Conservation (phyloP, 768 basidiomycete species). For the Agaricus subrufescens region DNA sequence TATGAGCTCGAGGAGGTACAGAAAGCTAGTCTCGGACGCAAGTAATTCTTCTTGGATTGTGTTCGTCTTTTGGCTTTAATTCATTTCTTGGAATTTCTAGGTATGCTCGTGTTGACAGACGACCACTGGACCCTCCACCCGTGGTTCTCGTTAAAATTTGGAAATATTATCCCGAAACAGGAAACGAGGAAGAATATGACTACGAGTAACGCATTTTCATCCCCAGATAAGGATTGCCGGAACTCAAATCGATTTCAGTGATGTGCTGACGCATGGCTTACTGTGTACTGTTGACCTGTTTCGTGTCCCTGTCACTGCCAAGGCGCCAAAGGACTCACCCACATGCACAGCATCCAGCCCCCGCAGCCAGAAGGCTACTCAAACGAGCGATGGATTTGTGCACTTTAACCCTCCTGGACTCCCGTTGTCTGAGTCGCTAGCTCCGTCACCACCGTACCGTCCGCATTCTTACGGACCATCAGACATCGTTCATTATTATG, state of each 20-base stretch:
- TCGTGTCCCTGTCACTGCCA: slow-evolving; percentile 52
- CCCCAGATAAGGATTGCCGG: slow-evolving; percentile 3
- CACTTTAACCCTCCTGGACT: slow-evolving; percentile 11
- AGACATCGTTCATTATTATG: slow-evolving; percentile 40
- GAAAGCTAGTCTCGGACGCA: slow-evolving; percentile 64
- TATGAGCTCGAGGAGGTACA: slow-evolving; percentile 56
- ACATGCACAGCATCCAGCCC: slow-evolving; percentile 6
- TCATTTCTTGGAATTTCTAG: slow-evolving; percentile 22
- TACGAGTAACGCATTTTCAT: slow-evolving; percentile 40
- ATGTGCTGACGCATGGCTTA: slow-evolving; percentile 59
- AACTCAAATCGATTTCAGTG: slow-evolving; percentile 32
- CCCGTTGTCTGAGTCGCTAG: slow-evolving; percentile 3
- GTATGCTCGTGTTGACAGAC: slow-evolving; percentile 56
- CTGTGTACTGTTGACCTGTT: slow-evolving; percentile 78
- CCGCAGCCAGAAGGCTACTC: not conserved
- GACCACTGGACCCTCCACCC: slow-evolving; percentile 65
- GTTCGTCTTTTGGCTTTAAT: slow-evolving; percentile 11
- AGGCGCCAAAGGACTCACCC: slow-evolving; percentile 7
- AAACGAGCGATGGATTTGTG: slow-evolving; percentile 6
- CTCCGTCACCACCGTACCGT: slow-evolving; percentile 5
- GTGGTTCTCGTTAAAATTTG: slow-evolving; percentile 52
- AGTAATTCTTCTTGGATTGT: slow-evolving; percentile 32
- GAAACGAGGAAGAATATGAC: slow-evolving; percentile 32
- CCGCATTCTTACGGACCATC: slow-evolving; percentile 13
- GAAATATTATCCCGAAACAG: slow-evolving; percentile 33